phyloP scores from a whole-genome alignment of 1,139 yeast genomes.

The Scheffersomyces titani region DNA sequence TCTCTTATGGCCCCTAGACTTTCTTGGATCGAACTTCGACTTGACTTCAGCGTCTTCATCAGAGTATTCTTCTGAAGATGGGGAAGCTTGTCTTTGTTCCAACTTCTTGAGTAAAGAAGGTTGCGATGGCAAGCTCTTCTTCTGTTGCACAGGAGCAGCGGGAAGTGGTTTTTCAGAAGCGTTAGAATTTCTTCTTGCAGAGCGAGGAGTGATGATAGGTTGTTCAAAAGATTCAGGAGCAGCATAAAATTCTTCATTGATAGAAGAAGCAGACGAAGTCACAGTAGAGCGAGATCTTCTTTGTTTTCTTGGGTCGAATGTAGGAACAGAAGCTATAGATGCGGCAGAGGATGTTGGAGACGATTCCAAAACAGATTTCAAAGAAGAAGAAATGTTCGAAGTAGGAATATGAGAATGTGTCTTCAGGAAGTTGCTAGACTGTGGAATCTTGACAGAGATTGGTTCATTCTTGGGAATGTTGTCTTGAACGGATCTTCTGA shows the following conservation, averaged over 20 bases:
- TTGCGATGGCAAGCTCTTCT: constrained; percentile 5
- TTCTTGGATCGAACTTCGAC: constrained; percentile 19
- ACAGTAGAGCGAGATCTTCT: constrained; percentile 17
- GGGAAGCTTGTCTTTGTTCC: constrained; percentile 9
- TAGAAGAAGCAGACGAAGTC: constrained; percentile 14
- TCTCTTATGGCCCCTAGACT: constrained; percentile 13
- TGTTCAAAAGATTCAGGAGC: constrained; percentile 13
- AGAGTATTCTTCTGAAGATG: constrained; percentile 9
- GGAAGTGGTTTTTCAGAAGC: constrained; percentile 3
- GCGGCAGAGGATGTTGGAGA: constrained; percentile 11
- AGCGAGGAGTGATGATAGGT: constrained; percentile 6
- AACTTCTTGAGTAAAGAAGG: constrained; percentile 13
- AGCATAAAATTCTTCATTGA: constrained; percentile 10
- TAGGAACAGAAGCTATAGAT: constrained; percentile 11
- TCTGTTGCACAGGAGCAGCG: constrained; percentile 6
- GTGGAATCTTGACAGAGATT: constrained; percentile 28
- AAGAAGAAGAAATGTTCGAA: constrained; percentile 14
- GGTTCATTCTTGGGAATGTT: constrained; percentile 25
- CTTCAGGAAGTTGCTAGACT: constrained; percentile 14
- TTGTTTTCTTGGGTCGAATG: constrained; percentile 24
- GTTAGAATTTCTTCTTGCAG: constrained; percentile 7
- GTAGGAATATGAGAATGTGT: constrained; percentile 7
- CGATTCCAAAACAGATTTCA: constrained; percentile 12
- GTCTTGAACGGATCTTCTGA: constrained; percentile 40
- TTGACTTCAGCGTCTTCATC: constrained; percentile 5